Evolutionary conservation across 1,284 basidiomycete species (phyloP).

Genomic region (Pseudozyma flocculosa): DNA sequence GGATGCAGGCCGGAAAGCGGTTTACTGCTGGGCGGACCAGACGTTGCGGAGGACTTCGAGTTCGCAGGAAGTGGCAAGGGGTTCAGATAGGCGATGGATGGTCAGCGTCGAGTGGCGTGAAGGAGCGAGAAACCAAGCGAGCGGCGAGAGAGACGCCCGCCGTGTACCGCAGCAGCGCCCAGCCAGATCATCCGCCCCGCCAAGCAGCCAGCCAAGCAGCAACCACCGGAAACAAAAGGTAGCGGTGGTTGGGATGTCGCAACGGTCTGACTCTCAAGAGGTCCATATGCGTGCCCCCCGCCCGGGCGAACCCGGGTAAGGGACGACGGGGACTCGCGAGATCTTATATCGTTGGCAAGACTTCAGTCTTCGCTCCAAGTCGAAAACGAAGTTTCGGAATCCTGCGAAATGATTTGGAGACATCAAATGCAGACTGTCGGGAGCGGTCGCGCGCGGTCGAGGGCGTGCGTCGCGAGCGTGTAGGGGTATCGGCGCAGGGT

Average conservation of each 20-base stretch:
- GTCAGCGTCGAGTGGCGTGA: no score
- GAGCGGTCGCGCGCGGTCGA: constrained; percentile 24
- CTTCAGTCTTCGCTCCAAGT: constrained; percentile 46
- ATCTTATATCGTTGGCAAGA: constrained; percentile 50
- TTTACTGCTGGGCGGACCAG: constrained; percentile 47
- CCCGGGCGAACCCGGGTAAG: no score
- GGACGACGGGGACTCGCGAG: constrained; percentile 43
- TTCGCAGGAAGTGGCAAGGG: no score
- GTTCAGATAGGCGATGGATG: no score
- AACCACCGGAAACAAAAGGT: neutral
- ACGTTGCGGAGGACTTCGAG: constrained; percentile 53
- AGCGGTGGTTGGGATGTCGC: constrained; percentile 27
- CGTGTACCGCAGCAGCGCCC: no score
- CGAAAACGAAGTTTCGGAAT: constrained; percentile 48
- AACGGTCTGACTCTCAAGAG: constrained; percentile 54
- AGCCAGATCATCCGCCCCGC: no score
- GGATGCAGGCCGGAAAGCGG: neutral
- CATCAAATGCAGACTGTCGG: constrained; percentile 54
- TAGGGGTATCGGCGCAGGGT: neutral
- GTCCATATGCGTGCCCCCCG: no score
- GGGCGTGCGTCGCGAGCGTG: neutral
- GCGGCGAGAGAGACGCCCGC: neutral
- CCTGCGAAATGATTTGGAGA: constrained; percentile 41
- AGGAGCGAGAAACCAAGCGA: neutral
- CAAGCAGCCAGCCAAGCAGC: constrained; percentile 1